A percentile compares a stretch with the other conserved stretches of the same genome.
These are phyloP conservation scores for Quercus bicolor DNA, from an alignment of 306 rosid genomes.

Conservation along the genomic window DNA sequence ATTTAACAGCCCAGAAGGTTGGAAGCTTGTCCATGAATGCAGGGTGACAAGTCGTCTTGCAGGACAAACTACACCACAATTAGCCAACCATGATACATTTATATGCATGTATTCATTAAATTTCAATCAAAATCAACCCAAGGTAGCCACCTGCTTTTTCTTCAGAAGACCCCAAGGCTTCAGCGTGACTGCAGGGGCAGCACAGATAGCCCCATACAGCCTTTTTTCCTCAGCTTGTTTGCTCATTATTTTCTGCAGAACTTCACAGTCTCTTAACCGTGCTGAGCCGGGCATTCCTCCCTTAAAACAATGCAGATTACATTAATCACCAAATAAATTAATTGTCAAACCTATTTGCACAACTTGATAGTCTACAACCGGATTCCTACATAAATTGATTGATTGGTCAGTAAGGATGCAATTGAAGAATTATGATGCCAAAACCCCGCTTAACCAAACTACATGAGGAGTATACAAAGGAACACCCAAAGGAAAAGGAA, in stretches of 20 bases:
- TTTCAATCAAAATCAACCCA: conserved; percentile 12
- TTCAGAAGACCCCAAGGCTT: conserved; percentile 93
- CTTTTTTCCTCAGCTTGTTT: conserved; percentile 78
- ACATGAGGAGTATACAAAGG: background rate
- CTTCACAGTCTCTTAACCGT: conserved; percentile 74
- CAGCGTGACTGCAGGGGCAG: conserved; percentile 94
- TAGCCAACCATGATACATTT: conserved; percentile 31
- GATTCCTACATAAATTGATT: background rate
- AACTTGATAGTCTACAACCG: background rate
- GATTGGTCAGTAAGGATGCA: background rate
- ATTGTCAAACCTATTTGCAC: background rate
- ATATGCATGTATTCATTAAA: conserved; percentile 7
- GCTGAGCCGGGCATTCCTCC: conserved; percentile 99
- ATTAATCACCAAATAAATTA: background rate
- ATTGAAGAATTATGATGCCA: background rate
- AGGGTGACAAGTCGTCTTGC: conserved; percentile 90
- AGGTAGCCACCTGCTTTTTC: conserved; percentile 60
- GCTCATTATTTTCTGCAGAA: conserved; percentile 61
- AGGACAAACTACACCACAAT: conserved; percentile 47
- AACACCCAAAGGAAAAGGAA: too few relatives aligned
- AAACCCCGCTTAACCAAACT: background rate
- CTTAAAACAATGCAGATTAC: conserved; percentile 26
- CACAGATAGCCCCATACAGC: conserved; percentile 90
- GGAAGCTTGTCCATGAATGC: conserved; percentile 91
- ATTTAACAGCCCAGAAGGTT: conserved; percentile 89